Base-by-base conservation (phyloP, 148 eudicot species). In the Cornus suecica region DNA sequence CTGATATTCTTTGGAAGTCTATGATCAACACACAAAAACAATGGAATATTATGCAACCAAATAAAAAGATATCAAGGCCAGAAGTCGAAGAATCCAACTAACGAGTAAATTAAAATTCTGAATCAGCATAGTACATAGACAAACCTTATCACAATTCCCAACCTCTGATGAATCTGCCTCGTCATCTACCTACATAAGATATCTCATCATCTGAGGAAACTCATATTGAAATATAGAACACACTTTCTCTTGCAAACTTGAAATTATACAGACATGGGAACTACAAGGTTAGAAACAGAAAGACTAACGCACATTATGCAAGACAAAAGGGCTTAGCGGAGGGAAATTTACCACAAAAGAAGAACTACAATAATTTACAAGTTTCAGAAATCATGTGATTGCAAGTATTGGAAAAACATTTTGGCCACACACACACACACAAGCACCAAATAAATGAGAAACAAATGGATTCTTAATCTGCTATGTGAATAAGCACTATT, bases 91-190 rank as follows among this genome's bases (percentile, higher is more conserved):
- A 11, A 18, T 45, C 70, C 1, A 78, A 65, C 31, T 24, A 31
- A 5, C 51, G 8, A 60, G 25, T 10, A 45, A 25, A 32, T 10
- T 22, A 41, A 30, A 48, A 41, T 26, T 15, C 68, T 48, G 30
- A 42, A 27, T 26, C 28, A 65, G 25, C 25, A 3, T 3, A 45
- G 70, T 60, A 34, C 68, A 65, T 37, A 58, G 68, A 29, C 64
- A 78, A 24, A 77, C 93, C 87, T 70, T 24, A 63, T 74, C 75
- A 63, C 32, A 79, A 67, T 73, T 87, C 75, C 84, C 80, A 76
- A 87, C 86, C 66, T 62, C 77, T 7, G 90, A 86, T 78, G 94
- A 90, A 82, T 90, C 91, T 70, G 91, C 94, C 71, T 85, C 91
- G 74, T 90, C 90, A 76, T 88, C 84, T 58, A 68, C 87, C 94